phyloP scores from a whole-genome alignment of 2,329 filamentous ascomycete genomes.

The Aspergillus candidus region DNA sequence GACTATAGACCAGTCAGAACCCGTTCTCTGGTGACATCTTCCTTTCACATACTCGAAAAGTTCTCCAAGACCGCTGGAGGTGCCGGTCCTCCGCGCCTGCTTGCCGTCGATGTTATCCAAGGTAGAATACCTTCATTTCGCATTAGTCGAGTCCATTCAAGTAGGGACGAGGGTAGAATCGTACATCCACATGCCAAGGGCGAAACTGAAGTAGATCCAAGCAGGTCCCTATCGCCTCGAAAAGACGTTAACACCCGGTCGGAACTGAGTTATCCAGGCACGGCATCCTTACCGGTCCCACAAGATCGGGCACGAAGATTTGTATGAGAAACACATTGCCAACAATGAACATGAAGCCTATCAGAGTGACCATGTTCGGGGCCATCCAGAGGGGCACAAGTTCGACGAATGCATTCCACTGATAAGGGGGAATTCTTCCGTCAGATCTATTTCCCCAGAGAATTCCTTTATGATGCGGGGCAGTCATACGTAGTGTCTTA shows the following conservation, averaged over 20 bases:
- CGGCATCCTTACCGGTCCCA: conserved; percentile 65
- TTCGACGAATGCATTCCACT: conserved; percentile 98
- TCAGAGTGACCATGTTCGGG: conserved; percentile 92
- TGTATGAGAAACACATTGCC: conserved; percentile 71
- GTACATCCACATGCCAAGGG: conserved; percentile 89
- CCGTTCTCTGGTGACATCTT: conserved; percentile 6
- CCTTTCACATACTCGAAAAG: conserved; percentile 68
- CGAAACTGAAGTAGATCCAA: conserved; percentile 96
- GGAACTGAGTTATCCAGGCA: not conserved
- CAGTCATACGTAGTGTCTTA: conserved; percentile 83
- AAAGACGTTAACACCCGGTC: conserved; percentile 10
- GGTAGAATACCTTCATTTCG: conserved; percentile 64
- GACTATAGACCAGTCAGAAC: conserved; percentile 43
- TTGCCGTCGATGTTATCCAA: conserved; percentile 99
- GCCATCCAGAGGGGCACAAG: conserved; percentile 92
- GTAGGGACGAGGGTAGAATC: not conserved
- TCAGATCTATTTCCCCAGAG: conserved; percentile 1
- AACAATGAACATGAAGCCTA: conserved; percentile 93
- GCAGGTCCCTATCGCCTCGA: conserved; percentile 58
- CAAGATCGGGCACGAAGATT: conserved; percentile 79
- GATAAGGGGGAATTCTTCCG: conserved; percentile 12
- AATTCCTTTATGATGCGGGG: not conserved
- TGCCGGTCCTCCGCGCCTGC: conserved; percentile 89
- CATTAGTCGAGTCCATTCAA: not conserved
- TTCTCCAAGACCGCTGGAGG: conserved; percentile 89